Evolutionary conservation across 495 filamentous ascomycete genomes (phyloP).

Genomic region (Annulohypoxylon stygium): DNA sequence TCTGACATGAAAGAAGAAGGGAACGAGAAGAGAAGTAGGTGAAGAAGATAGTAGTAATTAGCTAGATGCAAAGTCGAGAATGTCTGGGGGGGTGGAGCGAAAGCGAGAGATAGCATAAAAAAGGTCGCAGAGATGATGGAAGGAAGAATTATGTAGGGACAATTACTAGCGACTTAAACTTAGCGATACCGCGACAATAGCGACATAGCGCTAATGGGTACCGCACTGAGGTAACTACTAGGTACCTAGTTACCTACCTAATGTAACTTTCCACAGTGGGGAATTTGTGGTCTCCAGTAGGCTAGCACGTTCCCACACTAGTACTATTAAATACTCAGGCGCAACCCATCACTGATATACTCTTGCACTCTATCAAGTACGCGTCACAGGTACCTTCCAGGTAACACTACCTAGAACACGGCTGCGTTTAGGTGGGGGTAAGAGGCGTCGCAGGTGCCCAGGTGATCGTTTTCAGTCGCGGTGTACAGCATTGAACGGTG

Average conservation of each 20-base stretch:
- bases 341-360: background rate
- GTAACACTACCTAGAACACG: slow-evolving; percentile 10
- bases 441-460: slow-evolving; percentile 3
- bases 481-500: slow-evolving; percentile 15
- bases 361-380: background rate
- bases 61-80: slow-evolving; percentile 36
- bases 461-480: slow-evolving; percentile 15
- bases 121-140: slow-evolving; percentile 32
- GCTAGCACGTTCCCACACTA: background rate
- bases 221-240: background rate
- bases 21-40: slow-evolving; percentile 14
- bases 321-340: background rate
- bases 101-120: slow-evolving; percentile 41
- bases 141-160: slow-evolving; percentile 24
- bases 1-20: slow-evolving; percentile 6
- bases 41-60: slow-evolving; percentile 19
- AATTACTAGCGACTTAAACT: too few relatives aligned
- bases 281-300: background rate
- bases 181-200: background rate
- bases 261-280: slow-evolving; percentile 21
- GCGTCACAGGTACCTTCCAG: slow-evolving; percentile 11
- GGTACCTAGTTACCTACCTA: slow-evolving; percentile 12
- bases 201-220: background rate
- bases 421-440: slow-evolving; percentile 7
- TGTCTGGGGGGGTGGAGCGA: slow-evolving; percentile 37